Evolutionary conservation across 768 basidiomycete species (phyloP).

Genomic region (Amanita rubescens): DNA sequence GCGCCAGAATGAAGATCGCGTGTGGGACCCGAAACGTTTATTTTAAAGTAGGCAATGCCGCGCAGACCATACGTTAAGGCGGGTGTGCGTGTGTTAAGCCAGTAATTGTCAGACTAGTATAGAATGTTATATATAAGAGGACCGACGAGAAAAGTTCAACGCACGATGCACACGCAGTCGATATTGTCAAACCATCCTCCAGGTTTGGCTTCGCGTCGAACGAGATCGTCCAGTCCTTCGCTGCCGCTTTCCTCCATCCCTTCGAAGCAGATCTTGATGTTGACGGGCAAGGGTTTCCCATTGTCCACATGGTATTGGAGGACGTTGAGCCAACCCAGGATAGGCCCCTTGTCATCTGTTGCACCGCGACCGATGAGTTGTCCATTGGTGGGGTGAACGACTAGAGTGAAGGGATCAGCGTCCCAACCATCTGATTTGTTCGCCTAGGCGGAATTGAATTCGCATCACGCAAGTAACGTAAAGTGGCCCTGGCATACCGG

Average conservation of each 20-base stretch:
- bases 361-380: constrained; percentile 81
- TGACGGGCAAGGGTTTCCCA: constrained; percentile 73
- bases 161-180: constrained; percentile 89
- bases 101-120: constrained; percentile 83
- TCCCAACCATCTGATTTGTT: constrained; percentile 74
- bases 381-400: constrained; percentile 33
- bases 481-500: constrained; percentile 44
- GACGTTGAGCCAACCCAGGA: constrained; percentile 86
- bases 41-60: constrained; percentile 80
- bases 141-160: constrained; percentile 16
- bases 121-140: background rate
- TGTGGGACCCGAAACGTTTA: constrained; percentile 75
- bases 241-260: constrained; percentile 97
- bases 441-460: constrained; percentile 22
- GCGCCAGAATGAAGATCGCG: constrained; percentile 88
- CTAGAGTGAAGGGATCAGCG: constrained; percentile 77
- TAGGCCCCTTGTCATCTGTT: constrained; percentile 87
- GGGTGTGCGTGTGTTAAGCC: constrained; percentile 79
- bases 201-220: constrained; percentile 61
- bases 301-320: constrained; percentile 74
- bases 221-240: constrained; percentile 85
- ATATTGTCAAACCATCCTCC: constrained; percentile 83
- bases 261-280: constrained; percentile 88
- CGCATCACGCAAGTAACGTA: background rate
- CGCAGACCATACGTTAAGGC: constrained; percentile 84